Conservation (phyloP, 1,284 basidiomycete genomes). For the Phenoliferia sp. region DNA sequence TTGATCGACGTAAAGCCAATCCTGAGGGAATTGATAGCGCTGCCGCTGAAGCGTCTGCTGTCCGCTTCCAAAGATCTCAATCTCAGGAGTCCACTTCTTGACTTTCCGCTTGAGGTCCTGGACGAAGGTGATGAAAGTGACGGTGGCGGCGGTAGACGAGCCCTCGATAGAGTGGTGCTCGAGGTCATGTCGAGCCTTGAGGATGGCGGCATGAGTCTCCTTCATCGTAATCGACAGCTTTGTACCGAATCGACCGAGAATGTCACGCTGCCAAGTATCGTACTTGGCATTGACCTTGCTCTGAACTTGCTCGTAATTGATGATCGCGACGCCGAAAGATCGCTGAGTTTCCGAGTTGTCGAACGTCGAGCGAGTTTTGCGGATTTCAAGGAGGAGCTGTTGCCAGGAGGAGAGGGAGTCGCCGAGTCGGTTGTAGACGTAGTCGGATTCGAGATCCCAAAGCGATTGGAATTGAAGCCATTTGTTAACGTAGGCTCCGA, state of each 20-base stretch:
- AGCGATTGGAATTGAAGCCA: conserved; percentile 99
- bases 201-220: conserved; percentile 86
- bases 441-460: conserved; percentile 96
- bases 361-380: conserved; percentile 90
- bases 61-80: conserved; percentile 85
- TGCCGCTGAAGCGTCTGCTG: conserved; percentile 97
- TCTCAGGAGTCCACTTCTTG: conserved; percentile 94
- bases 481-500: conserved; percentile 87
- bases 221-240: conserved; percentile 93
- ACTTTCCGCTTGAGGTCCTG: conserved; percentile 97
- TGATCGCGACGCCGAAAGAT: conserved; percentile 84
- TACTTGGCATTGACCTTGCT: conserved; percentile 96
- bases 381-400: conserved; percentile 87
- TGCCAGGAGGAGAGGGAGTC: conserved; percentile 92
- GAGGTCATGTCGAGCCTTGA: conserved; percentile 88
- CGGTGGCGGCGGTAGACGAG: conserved; percentile 82
- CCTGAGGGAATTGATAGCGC: conserved; percentile 89
- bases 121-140: conserved; percentile 97
- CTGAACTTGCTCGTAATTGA: conserved; percentile 98
- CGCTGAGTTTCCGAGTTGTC: conserved; percentile 92
- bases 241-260: conserved; percentile 82
- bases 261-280: conserved; percentile 94
- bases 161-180: conserved; percentile 78
- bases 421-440: conserved; percentile 88
- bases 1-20: conserved; percentile 98